Conservation (phyloP, 306 rosid species). For the Medicago arabica region DNA sequence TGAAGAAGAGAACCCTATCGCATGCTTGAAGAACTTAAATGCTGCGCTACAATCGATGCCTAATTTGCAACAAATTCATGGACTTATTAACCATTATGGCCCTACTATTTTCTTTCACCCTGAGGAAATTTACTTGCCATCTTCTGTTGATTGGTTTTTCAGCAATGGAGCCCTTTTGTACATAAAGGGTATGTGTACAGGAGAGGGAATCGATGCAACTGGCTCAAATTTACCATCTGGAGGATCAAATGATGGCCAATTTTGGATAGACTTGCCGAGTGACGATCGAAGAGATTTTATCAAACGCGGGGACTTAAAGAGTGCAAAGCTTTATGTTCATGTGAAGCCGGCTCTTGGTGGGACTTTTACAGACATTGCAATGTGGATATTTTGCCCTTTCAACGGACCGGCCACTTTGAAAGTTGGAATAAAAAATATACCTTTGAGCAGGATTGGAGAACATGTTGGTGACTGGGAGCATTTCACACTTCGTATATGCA, state of each 20-base stretch:
- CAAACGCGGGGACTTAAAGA: conserved; percentile 63
- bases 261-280: conserved; percentile 84
- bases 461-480: conserved; percentile 99
- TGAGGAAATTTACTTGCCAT: conserved; percentile 77
- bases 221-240: conserved; percentile 83
- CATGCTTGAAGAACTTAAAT: conserved; percentile 84
- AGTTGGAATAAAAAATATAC: conserved; percentile 56
- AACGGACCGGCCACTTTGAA: conserved; percentile 86
- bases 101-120: conserved; percentile 92
- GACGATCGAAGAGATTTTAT: conserved; percentile 51
- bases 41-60: conserved; percentile 69
- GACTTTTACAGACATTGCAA: conserved; percentile 77
- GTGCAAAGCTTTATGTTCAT: conserved; percentile 80
- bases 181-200: conserved; percentile 47
- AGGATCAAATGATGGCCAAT: conserved; percentile 64
- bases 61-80: conserved; percentile 74
- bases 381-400: conserved; percentile 96
- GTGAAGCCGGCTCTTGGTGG: conserved; percentile 94
- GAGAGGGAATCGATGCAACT: conserved; percentile 59
- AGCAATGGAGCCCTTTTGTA: conserved; percentile 65
- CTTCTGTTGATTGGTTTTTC: conserved; percentile 90
- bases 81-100: conserved; percentile 82
- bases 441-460: conserved; percentile 66
- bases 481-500: conserved; percentile 63
- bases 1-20: conserved; percentile 55